Evolutionary conservation across 805 yeast genomes (phyloP), one percentile per base, ranked within the genome.

Genomic region (Saccharomyces mikatae): DNA sequence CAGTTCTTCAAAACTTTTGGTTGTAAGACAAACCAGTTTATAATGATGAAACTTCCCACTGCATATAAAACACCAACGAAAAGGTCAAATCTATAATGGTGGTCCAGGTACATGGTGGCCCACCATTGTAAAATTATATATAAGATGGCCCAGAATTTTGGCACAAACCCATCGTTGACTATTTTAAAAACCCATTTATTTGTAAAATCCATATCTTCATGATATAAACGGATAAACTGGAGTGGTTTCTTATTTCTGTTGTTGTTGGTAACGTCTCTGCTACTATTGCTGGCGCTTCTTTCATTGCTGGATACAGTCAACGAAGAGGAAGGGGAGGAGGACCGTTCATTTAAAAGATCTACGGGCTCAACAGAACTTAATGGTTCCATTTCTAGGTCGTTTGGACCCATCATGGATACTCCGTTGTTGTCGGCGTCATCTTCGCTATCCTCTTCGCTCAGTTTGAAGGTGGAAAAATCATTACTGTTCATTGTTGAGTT

Each of bases 101-200:
- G 89, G 64, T 84, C 89, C 55, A 85, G 67, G 61, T 85, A 85
- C 71, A 84, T 81, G 2, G 88, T 82, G 26, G 87, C 81, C 88
- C 89, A 85, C 86, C 89, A 83, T 64, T 84, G 89, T 32, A 81
- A 63, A 1, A 73, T 55, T 6, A 84, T 79, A 66, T 79, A 84
- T 0, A 57, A 36, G 4, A 76, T 61, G 22, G 75, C 77, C 1
- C 75, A 58, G 4, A 72, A 17, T 57, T 65, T 65, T 8, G 71
- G 69, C 17, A 67, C 30, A 8, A 64, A 31, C 3, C 67, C 68
- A 11, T 56, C 56, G 54, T 66, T 64, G 49, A 67, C 60, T 13
- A 65, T 30, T 22, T 51, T 56, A 46, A 61, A 63, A 29, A 61
- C 56, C 66, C 68, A 63, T 51, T 47, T 59, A n/a, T 51, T 50